phyloP scores from a whole-genome alignment of 1,284 basidiomycete genomes.

The Apiotrichum montevideense region DNA sequence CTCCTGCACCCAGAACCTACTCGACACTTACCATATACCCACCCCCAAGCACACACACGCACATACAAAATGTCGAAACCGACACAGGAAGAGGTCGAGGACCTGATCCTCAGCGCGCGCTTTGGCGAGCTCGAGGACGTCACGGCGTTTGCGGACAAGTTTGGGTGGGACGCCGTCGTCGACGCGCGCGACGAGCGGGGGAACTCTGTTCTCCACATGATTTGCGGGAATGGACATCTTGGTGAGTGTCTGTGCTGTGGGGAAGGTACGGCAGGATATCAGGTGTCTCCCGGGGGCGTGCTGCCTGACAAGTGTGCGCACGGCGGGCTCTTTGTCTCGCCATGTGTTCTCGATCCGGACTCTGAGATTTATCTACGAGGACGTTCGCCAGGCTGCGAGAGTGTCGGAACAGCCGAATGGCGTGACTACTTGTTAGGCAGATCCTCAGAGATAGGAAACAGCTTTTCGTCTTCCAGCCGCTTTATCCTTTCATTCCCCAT shows the following conservation, averaged over 20 bases:
- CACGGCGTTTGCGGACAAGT: constrained; percentile 57
- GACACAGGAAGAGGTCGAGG: constrained; percentile 60
- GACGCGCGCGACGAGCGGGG: constrained; percentile 63
- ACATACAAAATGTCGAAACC: constrained; percentile 10
- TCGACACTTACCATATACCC: neutral
- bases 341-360: too few species aligned
- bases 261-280: neutral
- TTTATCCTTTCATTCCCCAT: neutral
- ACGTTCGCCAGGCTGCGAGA: too few species aligned
- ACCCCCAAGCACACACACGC: neutral
- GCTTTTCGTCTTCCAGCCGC: too few species aligned
- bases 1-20: neutral
- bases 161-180: constrained; percentile 55
- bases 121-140: constrained; percentile 80
- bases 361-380: too few species aligned
- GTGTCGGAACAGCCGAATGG: too few species aligned
- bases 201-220: constrained; percentile 77
- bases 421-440: too few species aligned
- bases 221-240: constrained; percentile 73
- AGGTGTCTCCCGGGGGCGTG: neutral
- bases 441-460: too few species aligned
- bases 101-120: constrained; percentile 71
- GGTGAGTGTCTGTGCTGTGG: constrained; percentile 53
- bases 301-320: too few species aligned
- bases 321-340: too few species aligned